These are phyloP conservation scores for Penicillium sp. DNA, from an alignment of 2,329 filamentous ascomycete species.

Conservation along the genomic window DNA sequence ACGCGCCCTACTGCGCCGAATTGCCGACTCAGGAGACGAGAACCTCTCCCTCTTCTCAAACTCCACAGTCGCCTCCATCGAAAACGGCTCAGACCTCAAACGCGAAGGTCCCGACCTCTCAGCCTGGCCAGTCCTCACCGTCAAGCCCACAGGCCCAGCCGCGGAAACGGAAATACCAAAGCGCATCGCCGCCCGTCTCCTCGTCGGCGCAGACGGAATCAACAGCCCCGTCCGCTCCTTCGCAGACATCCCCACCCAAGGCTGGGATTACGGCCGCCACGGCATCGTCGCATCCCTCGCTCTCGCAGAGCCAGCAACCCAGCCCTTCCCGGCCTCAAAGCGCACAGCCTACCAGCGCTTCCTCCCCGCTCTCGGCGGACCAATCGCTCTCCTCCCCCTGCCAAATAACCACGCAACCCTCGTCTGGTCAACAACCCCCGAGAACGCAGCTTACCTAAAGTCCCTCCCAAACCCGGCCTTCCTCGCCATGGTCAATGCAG, in stretches of 20 bases:
- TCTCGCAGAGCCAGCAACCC: slow-evolving; percentile 53
- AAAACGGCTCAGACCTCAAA: slow-evolving; percentile 63
- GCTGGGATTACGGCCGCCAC: slow-evolving; percentile 91
- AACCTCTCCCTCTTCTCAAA: slow-evolving; percentile 70
- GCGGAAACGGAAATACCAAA: slow-evolving; percentile 37
- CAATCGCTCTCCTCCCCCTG: slow-evolving; percentile 85
- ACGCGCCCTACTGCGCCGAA: slow-evolving; percentile 69
- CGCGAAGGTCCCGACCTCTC: slow-evolving; percentile 71
- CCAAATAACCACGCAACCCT: slow-evolving; percentile 80
- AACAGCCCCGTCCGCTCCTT: slow-evolving; percentile 92
- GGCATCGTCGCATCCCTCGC: slow-evolving; percentile 87
- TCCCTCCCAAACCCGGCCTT: slow-evolving; percentile 71
- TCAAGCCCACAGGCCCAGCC: slow-evolving; percentile 55
- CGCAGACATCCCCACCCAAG: slow-evolving; percentile 77
- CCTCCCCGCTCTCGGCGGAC: slow-evolving; percentile 73
- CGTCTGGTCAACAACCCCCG: slow-evolving; percentile 90
- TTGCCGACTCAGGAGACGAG: slow-evolving; percentile 64
- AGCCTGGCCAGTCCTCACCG: slow-evolving; percentile 80
- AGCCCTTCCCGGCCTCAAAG: slow-evolving; percentile 38
- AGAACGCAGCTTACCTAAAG: slow-evolving; percentile 77
- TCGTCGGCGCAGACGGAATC: slow-evolving; percentile 90
- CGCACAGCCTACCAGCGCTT: slow-evolving; percentile 94
- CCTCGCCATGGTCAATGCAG: slow-evolving; percentile 84
- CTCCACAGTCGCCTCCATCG: slow-evolving; percentile 76
- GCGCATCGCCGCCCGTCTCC: slow-evolving; percentile 73